Percentiles rank a stretch among this genome's conserved stretches.
These are phyloP conservation scores for Arthrobotrys megalospora DNA, from an alignment of 2,329 filamentous ascomycete genomes.

Conservation along the genomic window DNA sequence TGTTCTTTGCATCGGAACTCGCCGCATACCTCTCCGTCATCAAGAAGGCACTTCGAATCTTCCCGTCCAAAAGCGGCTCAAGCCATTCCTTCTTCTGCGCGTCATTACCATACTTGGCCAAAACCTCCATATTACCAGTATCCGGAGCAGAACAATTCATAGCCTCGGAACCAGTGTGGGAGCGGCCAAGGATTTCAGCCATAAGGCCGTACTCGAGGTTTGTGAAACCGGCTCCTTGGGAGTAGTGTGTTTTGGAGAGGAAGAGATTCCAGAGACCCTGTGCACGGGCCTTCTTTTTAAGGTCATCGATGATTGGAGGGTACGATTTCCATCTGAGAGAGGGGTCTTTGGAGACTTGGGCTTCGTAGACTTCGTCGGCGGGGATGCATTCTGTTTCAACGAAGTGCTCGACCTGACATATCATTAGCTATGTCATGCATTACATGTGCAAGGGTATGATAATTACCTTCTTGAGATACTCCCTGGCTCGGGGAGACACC, in stretches of 20 bases:
- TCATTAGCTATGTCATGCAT: background rate
- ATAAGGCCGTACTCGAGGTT: slow-evolving; percentile 98
- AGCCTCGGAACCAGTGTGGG: slow-evolving; percentile 84
- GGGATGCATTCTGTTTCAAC: slow-evolving; percentile 86
- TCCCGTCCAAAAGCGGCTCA: slow-evolving; percentile 82
- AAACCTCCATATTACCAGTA: slow-evolving; percentile 95
- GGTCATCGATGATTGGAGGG: slow-evolving; percentile 85
- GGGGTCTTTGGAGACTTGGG: slow-evolving; percentile 63
- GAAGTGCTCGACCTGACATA: slow-evolving; percentile 82
- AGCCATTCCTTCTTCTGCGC: slow-evolving; percentile 89
- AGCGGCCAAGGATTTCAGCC: slow-evolving; percentile 95
- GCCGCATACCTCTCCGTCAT: slow-evolving; percentile 95
- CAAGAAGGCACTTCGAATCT: slow-evolving; percentile 90
- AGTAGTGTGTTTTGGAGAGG: slow-evolving; percentile 93
- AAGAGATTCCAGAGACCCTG: slow-evolving; percentile 99
- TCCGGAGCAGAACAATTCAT: slow-evolving; percentile 92
- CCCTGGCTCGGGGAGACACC: slow-evolving; percentile 63
- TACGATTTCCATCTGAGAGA: slow-evolving; percentile 72
- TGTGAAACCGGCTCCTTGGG: slow-evolving; percentile 91
- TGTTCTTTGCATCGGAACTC: slow-evolving; percentile 93
- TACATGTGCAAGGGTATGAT: background rate
- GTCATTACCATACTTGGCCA: slow-evolving; percentile 90
- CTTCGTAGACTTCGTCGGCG: slow-evolving; percentile 63
- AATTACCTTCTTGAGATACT: slow-evolving; percentile 64
- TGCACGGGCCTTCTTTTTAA: slow-evolving; percentile 83